phyloP scores from a whole-genome alignment of 495 filamentous ascomycete genomes.

The Xylaria longipes region DNA sequence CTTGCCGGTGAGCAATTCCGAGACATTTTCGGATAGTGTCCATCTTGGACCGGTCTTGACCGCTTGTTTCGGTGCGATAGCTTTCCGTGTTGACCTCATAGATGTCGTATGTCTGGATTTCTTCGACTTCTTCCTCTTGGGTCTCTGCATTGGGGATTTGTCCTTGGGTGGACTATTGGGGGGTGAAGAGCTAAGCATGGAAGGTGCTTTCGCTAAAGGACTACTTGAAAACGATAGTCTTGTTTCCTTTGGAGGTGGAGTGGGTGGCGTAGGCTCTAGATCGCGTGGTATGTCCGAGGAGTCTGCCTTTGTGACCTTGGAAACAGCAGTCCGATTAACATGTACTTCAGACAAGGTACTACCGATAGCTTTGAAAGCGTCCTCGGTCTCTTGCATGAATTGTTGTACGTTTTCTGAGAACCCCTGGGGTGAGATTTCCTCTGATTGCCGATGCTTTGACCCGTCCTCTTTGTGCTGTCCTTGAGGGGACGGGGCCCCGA shows the following conservation, averaged over 20 bases:
- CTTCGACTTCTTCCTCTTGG: constrained; percentile 53
- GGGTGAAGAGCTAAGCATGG: neutral
- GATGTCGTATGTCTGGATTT: constrained; percentile 39
- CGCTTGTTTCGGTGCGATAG: constrained; percentile 40
- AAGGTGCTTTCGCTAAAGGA: neutral
- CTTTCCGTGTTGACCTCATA: constrained; percentile 38
- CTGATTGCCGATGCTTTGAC: constrained; percentile 30
- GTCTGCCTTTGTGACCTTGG: constrained; percentile 24
- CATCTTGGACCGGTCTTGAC: constrained; percentile 46
- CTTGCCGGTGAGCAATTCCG: constrained; percentile 52
- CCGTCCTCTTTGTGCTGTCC: constrained; percentile 33
- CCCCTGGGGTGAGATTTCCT: constrained; percentile 28
- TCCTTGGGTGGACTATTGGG: constrained; percentile 7
- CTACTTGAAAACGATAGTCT: constrained; percentile 18
- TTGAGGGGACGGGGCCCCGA: neutral
- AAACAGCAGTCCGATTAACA: constrained; percentile 23
- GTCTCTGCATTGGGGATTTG: constrained; percentile 19
- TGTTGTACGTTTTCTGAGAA: constrained; percentile 45
- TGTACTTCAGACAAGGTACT: constrained; percentile 44
- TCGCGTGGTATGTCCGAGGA: constrained; percentile 7
- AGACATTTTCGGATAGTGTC: constrained; percentile 56
- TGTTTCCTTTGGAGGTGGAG: constrained; percentile 24
- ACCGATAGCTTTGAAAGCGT: constrained; percentile 48
- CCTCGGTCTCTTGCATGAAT: constrained; percentile 54
- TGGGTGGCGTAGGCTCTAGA: constrained; percentile 14